These are phyloP conservation scores for Borealophlyctis nickersoniae DNA, from an alignment of 192 early-diverging fungal genomes.

Conservation along the genomic window DNA sequence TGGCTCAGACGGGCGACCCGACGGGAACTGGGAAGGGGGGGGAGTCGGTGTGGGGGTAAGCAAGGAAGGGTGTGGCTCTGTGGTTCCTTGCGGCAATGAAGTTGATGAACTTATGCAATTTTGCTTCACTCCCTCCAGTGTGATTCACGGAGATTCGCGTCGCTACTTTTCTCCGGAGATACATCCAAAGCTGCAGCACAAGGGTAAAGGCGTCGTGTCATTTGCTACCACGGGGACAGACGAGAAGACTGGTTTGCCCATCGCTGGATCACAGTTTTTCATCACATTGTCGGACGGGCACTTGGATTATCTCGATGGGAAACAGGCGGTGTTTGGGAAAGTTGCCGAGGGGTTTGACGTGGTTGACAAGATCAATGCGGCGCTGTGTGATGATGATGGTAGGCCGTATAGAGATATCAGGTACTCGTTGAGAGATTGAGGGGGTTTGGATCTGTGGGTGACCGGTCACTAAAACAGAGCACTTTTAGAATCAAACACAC, in stretches of 20 bases:
- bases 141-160: constrained; percentile 53
- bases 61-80: background rate
- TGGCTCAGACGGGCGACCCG: constrained; percentile 74
- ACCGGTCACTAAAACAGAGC: background rate
- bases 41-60: constrained; percentile 65
- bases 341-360: constrained; percentile 88
- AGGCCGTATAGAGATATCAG: constrained; percentile 83
- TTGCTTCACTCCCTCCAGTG: constrained; percentile 6
- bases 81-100: constrained; percentile 7
- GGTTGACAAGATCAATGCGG: constrained; percentile 72
- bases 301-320: constrained; percentile 78
- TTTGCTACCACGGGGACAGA: constrained; percentile 54
- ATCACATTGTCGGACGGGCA: constrained; percentile 69
- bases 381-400: constrained; percentile 65
- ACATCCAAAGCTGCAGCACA: constrained; percentile 77
- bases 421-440: constrained; percentile 6
- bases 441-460: too few species aligned
- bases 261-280: constrained; percentile 81
- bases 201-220: constrained; percentile 69
- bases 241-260: constrained; percentile 26
- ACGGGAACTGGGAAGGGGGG: constrained; percentile 69
- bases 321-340: constrained; percentile 81
- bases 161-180: constrained; percentile 77
- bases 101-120: constrained; percentile 1
- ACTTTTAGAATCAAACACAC: constrained; percentile 75